Evolutionary conservation across 331 rosid genomes (phyloP), one percentile per base, ranked within the genome.

Genomic region (Phaseolus coccineus): DNA sequence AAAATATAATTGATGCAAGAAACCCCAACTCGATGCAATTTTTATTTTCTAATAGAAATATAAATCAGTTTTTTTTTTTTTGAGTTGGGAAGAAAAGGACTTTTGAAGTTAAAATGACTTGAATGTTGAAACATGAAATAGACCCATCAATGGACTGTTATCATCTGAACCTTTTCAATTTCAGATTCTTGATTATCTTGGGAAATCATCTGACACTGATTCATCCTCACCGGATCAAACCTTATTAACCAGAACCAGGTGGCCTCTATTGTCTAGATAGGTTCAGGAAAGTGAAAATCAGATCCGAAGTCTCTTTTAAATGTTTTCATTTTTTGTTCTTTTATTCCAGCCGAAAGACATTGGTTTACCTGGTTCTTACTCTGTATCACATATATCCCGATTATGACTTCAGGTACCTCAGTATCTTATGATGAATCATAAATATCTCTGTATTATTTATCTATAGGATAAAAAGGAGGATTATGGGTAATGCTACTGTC

Each of bases 401-500:
- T 87, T 90, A 93, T 57, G 97, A 96, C 86, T 91, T 96, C 99
- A 96, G 99, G 99, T 95, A 90, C 82, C 85, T 83, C 56, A 65
- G 89, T 87, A 72, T 84, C 85, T 73, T 83, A 76, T 79, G 78
- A 59, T 77, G 71, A 48, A 63, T 73, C 52, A 10, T 69, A 75
- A 4, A 51, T 84, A 53, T 40, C 50, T 46, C 31, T 56, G 2
- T 76, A 22, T 70, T 48, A 40, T 11, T 31, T 65, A 28, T 67
- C 39, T 65, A 25, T 67, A 12, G 42, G 75, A 33, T 69, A 47
- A 53, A 84, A 70, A 62, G 83, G 92, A 91, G 97, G 98, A 84
- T 90, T 93, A 96, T 87, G 99, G 99, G 99, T 96, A 96, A 96
- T 96, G 98, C 82, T 79, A 93, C 80, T 87, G 92, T 91, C 97